Evolutionary conservation across 257 asterid genomes (phyloP), one percentile per base, ranked within the genome.

Genomic region (Rauvolfia tetraphylla): DNA sequence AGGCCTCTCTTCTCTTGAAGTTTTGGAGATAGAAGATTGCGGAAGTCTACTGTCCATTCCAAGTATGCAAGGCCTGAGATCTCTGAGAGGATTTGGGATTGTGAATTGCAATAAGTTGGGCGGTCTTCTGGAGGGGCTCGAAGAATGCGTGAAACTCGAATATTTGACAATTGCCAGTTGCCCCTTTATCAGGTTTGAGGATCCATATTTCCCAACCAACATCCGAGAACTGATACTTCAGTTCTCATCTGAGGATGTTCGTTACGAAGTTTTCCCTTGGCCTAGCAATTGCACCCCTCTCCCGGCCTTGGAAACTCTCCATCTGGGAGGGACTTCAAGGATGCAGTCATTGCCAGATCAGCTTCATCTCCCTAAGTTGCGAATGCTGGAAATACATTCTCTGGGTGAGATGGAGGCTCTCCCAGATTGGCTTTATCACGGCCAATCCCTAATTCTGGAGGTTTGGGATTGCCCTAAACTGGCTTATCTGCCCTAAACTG

Each of bases 361-460:
- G 56, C 61, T 72, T 11, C 22, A 67, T 44, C 44, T 72, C 56
- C 65, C 79, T 57, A 1, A 65, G n/a, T 34, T 79, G 79, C 79
- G 54, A 25, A 4, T 0, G 0, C 38, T 82, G 71, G 0, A 0
- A 0, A 36, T 79, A 72, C 0, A 0, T 0, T 1, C 44, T 0
- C 75, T 82, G 25, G 12, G 49, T 0, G 57, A 42, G 14, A 67
- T 79, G 77, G 76, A 66, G 36, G 59, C 71, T 73, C 80, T 81
- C 38, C 82, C 82, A 2, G 80, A 84, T 13, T 84, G 85, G 85
- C 31, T 84, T 9, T 49, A 82, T 46, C 42, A 48, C 76, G 53
- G 81, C 12, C 17, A 25, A 22, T 53, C 75, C 31, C 77, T 78
- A 15, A 5, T 7, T 0, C 7, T 78, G 31, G 0, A 0, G 0